Evolutionary conservation across 306 rosid species (phyloP), one percentile per base, ranked within the genome.

Genomic region (Fagus crenata): DNA sequence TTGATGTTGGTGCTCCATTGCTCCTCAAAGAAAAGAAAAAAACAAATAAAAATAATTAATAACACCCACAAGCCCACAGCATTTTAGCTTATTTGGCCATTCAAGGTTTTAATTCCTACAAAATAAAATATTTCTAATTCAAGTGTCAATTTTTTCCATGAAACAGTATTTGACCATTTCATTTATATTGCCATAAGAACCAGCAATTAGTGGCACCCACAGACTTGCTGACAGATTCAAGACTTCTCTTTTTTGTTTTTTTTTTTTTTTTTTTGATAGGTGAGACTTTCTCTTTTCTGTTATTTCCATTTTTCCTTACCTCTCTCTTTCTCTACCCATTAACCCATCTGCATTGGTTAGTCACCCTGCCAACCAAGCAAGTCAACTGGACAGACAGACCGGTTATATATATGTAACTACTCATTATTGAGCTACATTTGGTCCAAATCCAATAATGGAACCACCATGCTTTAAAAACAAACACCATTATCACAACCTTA

Each of bases 241-340:
- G 42, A 33, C 18, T 22, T 7, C 43, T 36, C 37, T 63, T 63
- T 63, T 12, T 2, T 5, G 33, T 5, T 7, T 2, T 18, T 31
- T 14, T 56, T 42, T 54, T 41, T 15, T n/a, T 13, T 36, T 22
- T 22, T 22, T 22, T 22, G 28, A 22, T 22, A 22, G 28, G 28
- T 53, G 12, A 6, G 42, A 33, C 18, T 22, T 7, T 3, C 43
- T 36, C 37, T 63, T 63, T 63, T 12, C 6, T 5, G 33, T 5
- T 7, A 1, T 18, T 31, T 14, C 56, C 51, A 46, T 43, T 39
- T 3, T 8, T n/a, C 31, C 12, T 13, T 18, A 58, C 69, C 5
- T 12, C 28, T 35, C 8, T 72, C 68, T 41, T 69, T 70, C 46
- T 72, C 77, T 54, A 55, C 55, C 75, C 39, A 73, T 61, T 31